Conservation (phyloP, 176 grass and related monocot species). For the Aegilops sharonensis region DNA sequence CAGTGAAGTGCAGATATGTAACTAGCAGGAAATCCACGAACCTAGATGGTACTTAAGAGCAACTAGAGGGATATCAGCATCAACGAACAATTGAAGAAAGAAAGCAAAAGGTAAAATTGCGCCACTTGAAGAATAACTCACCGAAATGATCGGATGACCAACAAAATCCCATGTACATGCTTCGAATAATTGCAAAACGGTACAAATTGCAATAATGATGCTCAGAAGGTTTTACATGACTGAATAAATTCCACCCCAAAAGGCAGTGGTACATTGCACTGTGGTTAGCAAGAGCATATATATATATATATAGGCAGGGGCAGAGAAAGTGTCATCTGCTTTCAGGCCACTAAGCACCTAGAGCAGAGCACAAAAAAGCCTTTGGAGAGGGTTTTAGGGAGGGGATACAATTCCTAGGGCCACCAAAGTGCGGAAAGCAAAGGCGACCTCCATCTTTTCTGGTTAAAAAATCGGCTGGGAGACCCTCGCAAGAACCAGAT, state of each 20-base stretch:
- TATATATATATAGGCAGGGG: background rate
- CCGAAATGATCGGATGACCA: background rate
- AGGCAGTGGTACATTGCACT: background rate
- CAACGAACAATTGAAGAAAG: background rate
- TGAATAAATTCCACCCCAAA: background rate
- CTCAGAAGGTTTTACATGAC: background rate
- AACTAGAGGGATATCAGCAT: background rate
- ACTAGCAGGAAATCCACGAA: too few species aligned
- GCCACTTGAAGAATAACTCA: background rate
- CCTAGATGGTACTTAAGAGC: background rate
- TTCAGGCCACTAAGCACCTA: background rate
- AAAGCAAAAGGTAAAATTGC: background rate
- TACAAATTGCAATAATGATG: background rate
- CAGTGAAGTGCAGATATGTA: too few species aligned
- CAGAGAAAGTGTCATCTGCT: background rate
- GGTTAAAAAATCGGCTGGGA: background rate
- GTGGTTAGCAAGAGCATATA: background rate
- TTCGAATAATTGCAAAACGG: background rate
- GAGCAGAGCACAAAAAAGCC: background rate
- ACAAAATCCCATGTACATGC: background rate
- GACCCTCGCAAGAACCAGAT: conserved; percentile 32
- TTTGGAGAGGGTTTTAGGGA: background rate
- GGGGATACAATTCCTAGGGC: conserved; percentile 41
- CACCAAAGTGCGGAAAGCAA: conserved; percentile 24
- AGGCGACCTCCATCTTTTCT: background rate